These are phyloP conservation scores for Lactarius trivialis DNA, from an alignment of 768 basidiomycete genomes.

Conservation along the genomic window DNA sequence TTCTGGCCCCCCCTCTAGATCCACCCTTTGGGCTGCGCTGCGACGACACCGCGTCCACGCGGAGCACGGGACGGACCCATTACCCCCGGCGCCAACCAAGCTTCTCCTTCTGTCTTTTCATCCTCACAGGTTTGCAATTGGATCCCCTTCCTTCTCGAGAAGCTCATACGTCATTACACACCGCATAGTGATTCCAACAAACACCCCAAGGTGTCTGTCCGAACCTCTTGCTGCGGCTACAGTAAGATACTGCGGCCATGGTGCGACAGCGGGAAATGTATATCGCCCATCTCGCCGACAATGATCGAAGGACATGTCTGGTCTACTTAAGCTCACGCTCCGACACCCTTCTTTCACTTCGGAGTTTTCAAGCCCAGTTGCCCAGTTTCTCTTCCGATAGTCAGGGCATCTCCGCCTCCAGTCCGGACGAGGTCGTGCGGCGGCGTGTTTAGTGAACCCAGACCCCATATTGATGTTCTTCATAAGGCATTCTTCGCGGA, in stretches of 20 bases:
- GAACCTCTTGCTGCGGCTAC: neutral
- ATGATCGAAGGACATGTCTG: neutral
- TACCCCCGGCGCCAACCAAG: neutral
- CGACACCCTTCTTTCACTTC: neutral
- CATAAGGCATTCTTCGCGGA: neutral
- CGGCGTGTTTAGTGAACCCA: neutral
- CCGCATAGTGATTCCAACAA: neutral
- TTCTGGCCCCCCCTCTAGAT: neutral
- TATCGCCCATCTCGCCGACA: neutral
- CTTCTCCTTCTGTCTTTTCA: neutral
- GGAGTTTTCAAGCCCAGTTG: neutral
- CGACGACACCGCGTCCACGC: neutral
- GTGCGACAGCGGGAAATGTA: neutral
- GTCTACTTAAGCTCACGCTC: too few species aligned
- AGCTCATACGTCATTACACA: neutral
- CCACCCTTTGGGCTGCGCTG: neutral
- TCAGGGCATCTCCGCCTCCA: neutral
- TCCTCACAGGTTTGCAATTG: neutral
- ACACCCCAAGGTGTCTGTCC: neutral
- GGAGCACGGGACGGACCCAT: neutral
- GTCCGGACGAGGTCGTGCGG: neutral
- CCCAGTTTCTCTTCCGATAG: neutral
- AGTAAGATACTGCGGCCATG: neutral
- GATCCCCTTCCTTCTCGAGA: neutral
- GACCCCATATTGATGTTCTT: neutral